These are phyloP conservation scores for Cryomyces minteri DNA, from an alignment of 495 filamentous ascomycete species.

Conservation along the genomic window DNA sequence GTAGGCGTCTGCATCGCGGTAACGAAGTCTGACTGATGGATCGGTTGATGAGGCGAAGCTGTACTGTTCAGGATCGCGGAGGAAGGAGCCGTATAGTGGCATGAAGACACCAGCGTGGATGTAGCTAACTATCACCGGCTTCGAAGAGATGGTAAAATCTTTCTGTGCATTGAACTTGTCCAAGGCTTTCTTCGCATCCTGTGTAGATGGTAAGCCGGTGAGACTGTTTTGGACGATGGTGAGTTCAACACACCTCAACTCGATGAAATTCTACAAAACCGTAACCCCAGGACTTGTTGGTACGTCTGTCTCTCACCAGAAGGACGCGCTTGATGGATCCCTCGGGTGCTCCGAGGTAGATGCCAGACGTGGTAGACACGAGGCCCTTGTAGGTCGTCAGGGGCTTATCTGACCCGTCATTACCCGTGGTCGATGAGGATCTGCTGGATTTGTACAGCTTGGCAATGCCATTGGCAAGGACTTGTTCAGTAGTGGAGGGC, in stretches of 20 bases:
- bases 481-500: slow-evolving; percentile 51
- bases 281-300: slow-evolving; percentile 66
- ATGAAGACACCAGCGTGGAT: too few relatives aligned
- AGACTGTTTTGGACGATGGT: too few relatives aligned
- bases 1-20: too few relatives aligned
- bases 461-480: slow-evolving; percentile 59
- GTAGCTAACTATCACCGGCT: too few relatives aligned
- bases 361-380: slow-evolving; percentile 54
- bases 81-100: too few relatives aligned
- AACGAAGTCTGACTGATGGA: too few relatives aligned
- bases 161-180: too few relatives aligned
- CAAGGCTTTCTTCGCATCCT: too few relatives aligned
- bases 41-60: too few relatives aligned
- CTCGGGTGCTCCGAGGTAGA: slow-evolving; percentile 56
- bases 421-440: slow-evolving; percentile 12
- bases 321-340: slow-evolving; percentile 62
- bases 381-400: slow-evolving; percentile 45
- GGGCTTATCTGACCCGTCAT: slow-evolving; percentile 20
- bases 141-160: too few relatives aligned
- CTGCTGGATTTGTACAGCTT: slow-evolving; percentile 42
- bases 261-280: slow-evolving; percentile 82
- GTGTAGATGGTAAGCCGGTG: too few relatives aligned
- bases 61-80: too few relatives aligned
- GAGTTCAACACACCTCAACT: slow-evolving; percentile 23
- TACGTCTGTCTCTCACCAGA: slow-evolving; percentile 55